Percentiles rank a stretch among this genome's conserved stretches.
These are phyloP conservation scores for Lactifluus volemus DNA, from an alignment of 768 basidiomycete genomes.

Conservation along the genomic window DNA sequence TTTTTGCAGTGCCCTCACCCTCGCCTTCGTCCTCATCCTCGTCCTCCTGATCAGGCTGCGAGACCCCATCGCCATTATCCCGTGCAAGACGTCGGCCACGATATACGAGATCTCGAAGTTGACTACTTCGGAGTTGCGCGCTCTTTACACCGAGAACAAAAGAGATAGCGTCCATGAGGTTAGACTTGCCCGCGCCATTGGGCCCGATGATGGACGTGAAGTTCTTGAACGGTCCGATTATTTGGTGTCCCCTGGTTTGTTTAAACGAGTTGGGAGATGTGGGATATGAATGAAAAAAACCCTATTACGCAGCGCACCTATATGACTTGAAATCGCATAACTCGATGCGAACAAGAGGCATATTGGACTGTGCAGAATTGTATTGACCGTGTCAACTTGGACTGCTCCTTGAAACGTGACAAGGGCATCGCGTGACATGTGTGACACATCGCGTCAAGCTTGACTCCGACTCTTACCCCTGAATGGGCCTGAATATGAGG, in stretches of 20 bases:
- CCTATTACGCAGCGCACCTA: conserved; percentile 35
- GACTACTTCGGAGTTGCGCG: conserved; percentile 84
- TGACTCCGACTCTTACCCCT: too few relatives aligned
- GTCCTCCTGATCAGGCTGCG: conserved; percentile 31
- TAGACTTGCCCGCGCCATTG: conserved; percentile 98
- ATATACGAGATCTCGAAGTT: conserved; percentile 93
- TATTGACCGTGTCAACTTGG: background rate
- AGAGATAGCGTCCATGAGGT: conserved; percentile 99
- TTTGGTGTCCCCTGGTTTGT: conserved; percentile 57
- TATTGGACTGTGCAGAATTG: conserved; percentile 23
- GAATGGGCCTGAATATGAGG: too few relatives aligned
- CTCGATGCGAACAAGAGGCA: conserved; percentile 84
- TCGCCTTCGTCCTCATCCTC: conserved; percentile 41
- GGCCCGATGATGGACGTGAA: conserved; percentile 98
- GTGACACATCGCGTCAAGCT: conserved; percentile 3
- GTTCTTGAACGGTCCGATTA: conserved; percentile 83
- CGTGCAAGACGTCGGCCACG: conserved; percentile 71
- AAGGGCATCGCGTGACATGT: background rate
- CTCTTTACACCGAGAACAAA: conserved; percentile 97
- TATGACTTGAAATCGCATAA: conserved; percentile 98
- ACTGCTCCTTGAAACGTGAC: background rate
- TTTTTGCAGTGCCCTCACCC: conserved; percentile 80
- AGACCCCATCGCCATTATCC: conserved; percentile 32
- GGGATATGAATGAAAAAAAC: background rate
- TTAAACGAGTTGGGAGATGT: background rate